Base-by-base conservation (phyloP, 2,329 filamentous ascomycete species). In the Colletotrichum sp. region DNA sequence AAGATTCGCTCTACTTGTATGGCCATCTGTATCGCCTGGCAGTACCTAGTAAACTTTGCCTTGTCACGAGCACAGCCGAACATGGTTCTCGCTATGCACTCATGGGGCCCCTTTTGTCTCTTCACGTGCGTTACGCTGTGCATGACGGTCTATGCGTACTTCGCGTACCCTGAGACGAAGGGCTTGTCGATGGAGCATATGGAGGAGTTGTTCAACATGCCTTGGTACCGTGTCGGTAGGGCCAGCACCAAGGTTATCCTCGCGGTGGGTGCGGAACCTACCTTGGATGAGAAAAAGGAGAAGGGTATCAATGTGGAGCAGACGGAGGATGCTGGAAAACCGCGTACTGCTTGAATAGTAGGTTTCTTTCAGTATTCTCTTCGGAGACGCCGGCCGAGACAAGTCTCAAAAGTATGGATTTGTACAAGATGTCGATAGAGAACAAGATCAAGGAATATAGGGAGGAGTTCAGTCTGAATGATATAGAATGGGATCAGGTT, bases 81-180 rank as follows among this genome's bases (percentile, higher is more conserved):
- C 7, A 66, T 66, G 63, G 63, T 66, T 1, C 34, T 66, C 26
- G 36, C 63, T 0, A 66, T 66, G 34, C 63, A 66, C 24, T 66
- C 63, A 2, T 64, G 60, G 36, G 63, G 34, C 10, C 63, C 63
- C 7, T 66, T 66, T 30, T 48, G 34, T 0, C 63, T 66, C 10
- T 66, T 66, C 9, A 39, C 63, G 1, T 30, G 14, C 6, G 34
- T 48, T 6, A 52, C 63, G 21, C 24, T 48, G 16, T 66, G 61
- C 1, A 48, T 48, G 36, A 66, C 63, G 24, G 26, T 48, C 2
- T 66, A 66, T 26, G 83, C 85, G 0, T 87, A 85, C 74, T 85
- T 86, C 74, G 85, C 85, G 77, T 86, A 86, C 55, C 81, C 84
- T 0, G 85, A 86, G 77, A 86, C 84, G 1, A 79, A 81, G 2